Conservation (phyloP, 2,329 filamentous ascomycete species). For the Fusarium phyllophilum region DNA sequence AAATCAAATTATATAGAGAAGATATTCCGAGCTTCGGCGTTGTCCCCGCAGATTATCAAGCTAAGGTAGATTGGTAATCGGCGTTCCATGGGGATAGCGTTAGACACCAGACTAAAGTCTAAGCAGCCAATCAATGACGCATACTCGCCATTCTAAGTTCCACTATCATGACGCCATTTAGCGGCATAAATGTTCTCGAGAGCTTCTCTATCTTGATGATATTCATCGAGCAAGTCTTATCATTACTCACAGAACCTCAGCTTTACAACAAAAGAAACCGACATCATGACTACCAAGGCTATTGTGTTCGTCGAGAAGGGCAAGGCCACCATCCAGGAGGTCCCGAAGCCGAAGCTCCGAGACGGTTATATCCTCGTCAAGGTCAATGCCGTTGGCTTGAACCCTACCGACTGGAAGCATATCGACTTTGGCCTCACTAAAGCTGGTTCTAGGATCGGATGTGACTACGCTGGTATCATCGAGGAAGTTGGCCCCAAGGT, state of each 20-base stretch:
- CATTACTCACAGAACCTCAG: background rate
- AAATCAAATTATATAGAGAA: background rate
- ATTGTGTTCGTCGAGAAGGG: slow-evolving; percentile 12
- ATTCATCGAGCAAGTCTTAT: background rate
- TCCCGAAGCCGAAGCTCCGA: slow-evolving; percentile 6
- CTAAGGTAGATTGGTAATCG: slow-evolving; percentile 5
- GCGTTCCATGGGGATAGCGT: background rate
- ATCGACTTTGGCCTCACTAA: slow-evolving; percentile 30
- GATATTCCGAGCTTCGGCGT: background rate
- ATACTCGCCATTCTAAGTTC: background rate
- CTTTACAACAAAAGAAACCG: background rate
- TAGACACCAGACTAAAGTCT: background rate
- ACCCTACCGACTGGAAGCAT: slow-evolving; percentile 50
- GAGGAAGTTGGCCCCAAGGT: slow-evolving; percentile 56
- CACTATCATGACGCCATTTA: background rate
- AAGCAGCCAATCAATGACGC: background rate
- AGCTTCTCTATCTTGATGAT: background rate
- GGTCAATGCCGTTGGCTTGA: slow-evolving; percentile 47
- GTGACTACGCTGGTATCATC: slow-evolving; percentile 60
- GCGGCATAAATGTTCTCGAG: background rate
- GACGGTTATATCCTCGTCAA: slow-evolving; percentile 47
- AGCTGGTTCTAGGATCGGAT: slow-evolving; percentile 47
- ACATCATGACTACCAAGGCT: slow-evolving; percentile 11
- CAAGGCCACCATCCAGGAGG: slow-evolving; percentile 5
- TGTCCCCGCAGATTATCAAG: background rate